Evolutionary conservation across 495 filamentous ascomycete genomes (phyloP).

Genomic region (Neohortaea acidophila): DNA sequence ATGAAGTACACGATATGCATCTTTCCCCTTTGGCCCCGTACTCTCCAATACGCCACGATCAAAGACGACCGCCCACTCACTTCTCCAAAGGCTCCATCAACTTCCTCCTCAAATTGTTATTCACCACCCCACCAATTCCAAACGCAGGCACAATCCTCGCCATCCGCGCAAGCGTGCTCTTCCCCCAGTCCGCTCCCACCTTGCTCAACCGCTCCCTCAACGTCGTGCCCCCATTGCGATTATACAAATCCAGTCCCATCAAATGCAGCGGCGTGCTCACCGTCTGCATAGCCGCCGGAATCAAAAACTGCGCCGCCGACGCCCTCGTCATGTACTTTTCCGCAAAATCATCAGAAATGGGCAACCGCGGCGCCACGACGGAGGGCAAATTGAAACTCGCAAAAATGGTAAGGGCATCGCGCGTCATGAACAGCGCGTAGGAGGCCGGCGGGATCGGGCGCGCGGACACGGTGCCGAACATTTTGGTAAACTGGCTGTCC

Average conservation of each 20-base stretch:
- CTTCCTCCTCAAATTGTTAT: conserved; percentile 50
- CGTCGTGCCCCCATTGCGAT: conserved; percentile 34
- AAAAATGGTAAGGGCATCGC: conserved; percentile 87
- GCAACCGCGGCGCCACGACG: conserved; percentile 48
- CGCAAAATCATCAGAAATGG: conserved; percentile 25
- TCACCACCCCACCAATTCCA: conserved; percentile 82
- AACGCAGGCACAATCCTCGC: conserved; percentile 88
- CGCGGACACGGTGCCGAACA: conserved; percentile 52
- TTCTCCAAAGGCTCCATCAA: conserved; percentile 40
- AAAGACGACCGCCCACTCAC: too few relatives aligned
- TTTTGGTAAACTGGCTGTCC: conserved; percentile 67
- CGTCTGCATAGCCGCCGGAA: conserved; percentile 69
- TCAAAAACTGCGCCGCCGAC: conserved; percentile 61
- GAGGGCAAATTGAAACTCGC: conserved; percentile 84
- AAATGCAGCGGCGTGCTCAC: conserved; percentile 77
- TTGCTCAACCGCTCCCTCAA: conserved; percentile 45
- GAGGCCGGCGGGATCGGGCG: conserved; percentile 45
- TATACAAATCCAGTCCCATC: conserved; percentile 79
- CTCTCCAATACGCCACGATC: too few relatives aligned
- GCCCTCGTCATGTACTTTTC: conserved; percentile 39
- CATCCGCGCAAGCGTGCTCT: conserved; percentile 66
- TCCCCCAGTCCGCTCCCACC: conserved; percentile 60
- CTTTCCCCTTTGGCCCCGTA: too few relatives aligned
- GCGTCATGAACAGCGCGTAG: conserved; percentile 63
- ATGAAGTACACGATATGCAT: too few relatives aligned